These are phyloP conservation scores for Dioszegia crocea DNA, from an alignment of 768 basidiomycete species.

Conservation along the genomic window DNA sequence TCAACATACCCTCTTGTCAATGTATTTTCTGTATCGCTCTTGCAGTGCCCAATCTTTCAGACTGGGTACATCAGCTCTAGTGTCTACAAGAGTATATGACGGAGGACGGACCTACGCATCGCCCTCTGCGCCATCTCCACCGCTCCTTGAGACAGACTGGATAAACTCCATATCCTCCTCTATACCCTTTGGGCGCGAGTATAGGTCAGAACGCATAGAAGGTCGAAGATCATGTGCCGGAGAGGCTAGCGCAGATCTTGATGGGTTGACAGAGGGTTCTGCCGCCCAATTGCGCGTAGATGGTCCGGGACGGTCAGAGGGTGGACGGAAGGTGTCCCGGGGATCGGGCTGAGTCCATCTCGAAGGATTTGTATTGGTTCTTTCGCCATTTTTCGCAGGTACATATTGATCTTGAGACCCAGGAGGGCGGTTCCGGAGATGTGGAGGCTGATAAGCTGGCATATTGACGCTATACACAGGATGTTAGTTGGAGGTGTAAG, in stretches of 20 bases:
- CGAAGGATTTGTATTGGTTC: background rate
- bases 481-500: background rate
- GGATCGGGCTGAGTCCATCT: background rate
- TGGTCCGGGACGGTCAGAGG: background rate
- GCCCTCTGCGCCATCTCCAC: conserved; percentile 46
- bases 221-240: conserved; percentile 25
- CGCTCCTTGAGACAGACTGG: conserved; percentile 42
- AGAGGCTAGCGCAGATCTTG: conserved; percentile 17
- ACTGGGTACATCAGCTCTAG: conserved; percentile 17
- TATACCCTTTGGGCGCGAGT: background rate
- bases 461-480: conserved; percentile 22
- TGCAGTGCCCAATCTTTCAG: conserved; percentile 42
- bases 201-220: background rate
- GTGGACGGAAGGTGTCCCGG: background rate
- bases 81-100: background rate
- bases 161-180: conserved; percentile 41
- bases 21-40: conserved; percentile 39
- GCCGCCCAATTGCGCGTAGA: background rate
- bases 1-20: conserved; percentile 42
- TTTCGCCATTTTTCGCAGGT: background rate
- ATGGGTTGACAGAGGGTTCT: background rate
- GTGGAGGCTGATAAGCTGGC: conserved; percentile 15
- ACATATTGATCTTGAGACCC: background rate
- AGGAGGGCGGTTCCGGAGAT: conserved; percentile 14
- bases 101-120: conserved; percentile 41